Conservation (phyloP, 2,329 filamentous ascomycete species). For the Diaporthe longicolla region DNA sequence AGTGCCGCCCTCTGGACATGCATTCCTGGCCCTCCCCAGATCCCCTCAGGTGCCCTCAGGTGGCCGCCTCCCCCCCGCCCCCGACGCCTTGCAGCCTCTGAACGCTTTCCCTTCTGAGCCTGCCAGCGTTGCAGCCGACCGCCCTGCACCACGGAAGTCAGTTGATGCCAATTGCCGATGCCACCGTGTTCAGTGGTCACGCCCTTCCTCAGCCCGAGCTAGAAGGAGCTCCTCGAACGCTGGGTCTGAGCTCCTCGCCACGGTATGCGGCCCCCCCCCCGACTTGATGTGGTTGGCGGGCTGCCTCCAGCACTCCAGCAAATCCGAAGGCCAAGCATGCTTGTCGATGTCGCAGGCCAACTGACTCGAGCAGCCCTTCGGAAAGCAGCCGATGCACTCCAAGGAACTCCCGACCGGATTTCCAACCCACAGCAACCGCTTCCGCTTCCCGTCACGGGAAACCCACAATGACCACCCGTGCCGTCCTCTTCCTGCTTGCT, state of each 20-base stretch:
- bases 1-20: conserved; percentile 22
- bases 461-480: background rate
- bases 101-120: conserved; percentile 24
- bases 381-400: conserved; percentile 30
- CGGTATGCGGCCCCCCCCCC: background rate
- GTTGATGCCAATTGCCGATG: conserved; percentile 31
- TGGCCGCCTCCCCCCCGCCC: too few species aligned
- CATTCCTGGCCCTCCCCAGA: conserved; percentile 23
- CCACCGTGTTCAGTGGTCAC: conserved; percentile 24
- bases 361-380: conserved; percentile 29
- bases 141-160: conserved; percentile 5
- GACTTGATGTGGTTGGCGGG: conserved; percentile 2
- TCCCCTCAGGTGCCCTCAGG: background rate
- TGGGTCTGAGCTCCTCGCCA: conserved; percentile 27
- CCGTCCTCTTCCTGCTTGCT: background rate
- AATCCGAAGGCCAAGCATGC: conserved; percentile 11
- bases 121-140: conserved; percentile 30
- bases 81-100: background rate
- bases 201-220: conserved; percentile 8
- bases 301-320: conserved; percentile 11
- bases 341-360: conserved; percentile 2
- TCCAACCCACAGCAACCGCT: background rate
- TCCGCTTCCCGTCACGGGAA: conserved; percentile 7
- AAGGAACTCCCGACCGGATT: conserved; percentile 24
- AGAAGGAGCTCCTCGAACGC: conserved; percentile 20